These are phyloP conservation scores for Phoma sp. DNA, from an alignment of 2,329 filamentous ascomycete genomes.

Conservation along the genomic window DNA sequence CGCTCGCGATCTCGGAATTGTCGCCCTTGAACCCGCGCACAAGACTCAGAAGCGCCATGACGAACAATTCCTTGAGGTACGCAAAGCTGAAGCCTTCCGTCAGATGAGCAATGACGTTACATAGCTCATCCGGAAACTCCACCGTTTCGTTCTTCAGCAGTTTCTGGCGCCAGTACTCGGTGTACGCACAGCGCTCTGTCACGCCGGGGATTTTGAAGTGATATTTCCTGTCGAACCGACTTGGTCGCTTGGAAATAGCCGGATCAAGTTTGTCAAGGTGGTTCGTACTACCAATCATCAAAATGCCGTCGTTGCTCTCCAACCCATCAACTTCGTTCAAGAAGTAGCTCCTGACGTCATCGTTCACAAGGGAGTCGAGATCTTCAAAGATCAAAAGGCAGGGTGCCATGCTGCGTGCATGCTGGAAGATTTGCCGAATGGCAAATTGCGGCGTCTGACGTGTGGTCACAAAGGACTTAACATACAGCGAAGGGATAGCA, in stretches of 20 bases:
- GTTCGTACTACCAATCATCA: constrained; percentile 70
- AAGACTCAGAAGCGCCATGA: constrained; percentile 46
- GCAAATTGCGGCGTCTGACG: constrained; percentile 61
- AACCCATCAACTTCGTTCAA: constrained; percentile 74
- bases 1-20: constrained; percentile 32
- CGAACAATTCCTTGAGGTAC: constrained; percentile 51
- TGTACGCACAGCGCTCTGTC: constrained; percentile 46
- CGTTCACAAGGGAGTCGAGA: constrained; percentile 67
- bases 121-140: constrained; percentile 47
- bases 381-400: constrained; percentile 75
- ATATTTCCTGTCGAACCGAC: constrained; percentile 54
- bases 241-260: constrained; percentile 57
- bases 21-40: constrained; percentile 37
- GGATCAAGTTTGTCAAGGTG: constrained; percentile 68
- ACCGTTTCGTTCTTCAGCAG: constrained; percentile 38
- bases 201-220: constrained; percentile 48
- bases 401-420: constrained; percentile 66
- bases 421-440: constrained; percentile 44
- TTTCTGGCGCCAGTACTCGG: constrained; percentile 51
- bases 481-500: constrained; percentile 59
- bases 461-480: constrained; percentile 57
- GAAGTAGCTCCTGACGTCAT: constrained; percentile 68
- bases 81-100: constrained; percentile 51
- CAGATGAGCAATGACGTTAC: constrained; percentile 39
- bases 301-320: constrained; percentile 70